Base-by-base conservation (phyloP, 108 stramenopile species). In the Mediolabrus comicus region DNA sequence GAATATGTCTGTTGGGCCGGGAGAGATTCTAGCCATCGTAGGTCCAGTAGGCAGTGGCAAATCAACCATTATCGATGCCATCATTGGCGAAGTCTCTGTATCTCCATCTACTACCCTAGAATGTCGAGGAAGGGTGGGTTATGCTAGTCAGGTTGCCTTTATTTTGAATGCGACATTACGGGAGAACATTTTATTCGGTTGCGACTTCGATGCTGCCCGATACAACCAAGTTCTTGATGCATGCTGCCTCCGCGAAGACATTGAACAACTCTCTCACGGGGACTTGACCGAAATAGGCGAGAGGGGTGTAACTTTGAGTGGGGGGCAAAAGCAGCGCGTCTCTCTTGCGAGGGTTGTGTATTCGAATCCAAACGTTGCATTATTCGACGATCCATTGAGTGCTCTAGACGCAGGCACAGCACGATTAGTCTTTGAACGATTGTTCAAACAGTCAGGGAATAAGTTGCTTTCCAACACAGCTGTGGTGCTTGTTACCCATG, bases 101-200 rank as follows among this genome's bases (percentile, higher is more conserved):
- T 74, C 72, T 28, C 84, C 84, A 27, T 22, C 27, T 29, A 65
- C 70, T 4, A 54, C 9, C 22, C 58, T 77, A 9, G 27, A 60
- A 61, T 62, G 62, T 5, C 62, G 77, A 1, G 93, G 89, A 7
- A 69, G 65, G 14, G 51, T 95, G n/a, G 91, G 92, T 2, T 99
- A 97, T 82, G 94, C 90, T 4, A 84, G 84, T 31, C 97, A 99
- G 68, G 88, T 78, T 27, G 84, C 97, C 6, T 99, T 97, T 67
- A 97, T 99, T 53, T 76, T 96, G 22, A 99, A 99, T 72, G 72
- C 82, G 12, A 95, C 96, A 5, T 19, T 98, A 9, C 80, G 94
- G 3, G 98, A 98, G 5, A 99, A 99, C 78, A 96, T 99, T 30
- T 61, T 98, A 38, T 98, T 98, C 72, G 99, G 99, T 16, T 57